Evolutionary conservation across 2,329 filamentous ascomycete species (phyloP).

Genomic region (Paecilomyces sp.): DNA sequence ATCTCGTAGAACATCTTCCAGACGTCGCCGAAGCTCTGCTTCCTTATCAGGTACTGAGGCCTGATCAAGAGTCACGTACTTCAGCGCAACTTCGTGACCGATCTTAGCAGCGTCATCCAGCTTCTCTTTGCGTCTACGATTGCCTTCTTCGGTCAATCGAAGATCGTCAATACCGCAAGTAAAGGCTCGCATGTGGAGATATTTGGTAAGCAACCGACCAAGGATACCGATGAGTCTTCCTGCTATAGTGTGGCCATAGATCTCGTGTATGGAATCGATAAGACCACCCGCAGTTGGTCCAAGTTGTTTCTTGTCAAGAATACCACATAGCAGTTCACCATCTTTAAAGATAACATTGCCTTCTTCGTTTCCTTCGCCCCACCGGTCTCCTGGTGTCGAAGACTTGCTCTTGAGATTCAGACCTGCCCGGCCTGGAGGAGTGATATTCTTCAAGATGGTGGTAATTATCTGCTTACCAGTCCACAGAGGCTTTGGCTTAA

Average conservation of each 20-base stretch:
- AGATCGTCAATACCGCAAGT: conserved; percentile 97
- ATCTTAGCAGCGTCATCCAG: conserved; percentile 60
- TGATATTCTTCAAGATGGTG: conserved; percentile 87
- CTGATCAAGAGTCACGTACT: conserved; percentile 78
- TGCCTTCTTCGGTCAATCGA: conserved; percentile 72
- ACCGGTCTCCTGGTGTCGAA: conserved; percentile 69
- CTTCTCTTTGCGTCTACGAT: conserved; percentile 61
- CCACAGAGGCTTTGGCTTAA: conserved; percentile 78
- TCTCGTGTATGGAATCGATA: conserved; percentile 86
- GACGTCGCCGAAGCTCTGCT: conserved; percentile 63
- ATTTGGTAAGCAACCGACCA: conserved; percentile 79
- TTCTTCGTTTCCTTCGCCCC: conserved; percentile 68
- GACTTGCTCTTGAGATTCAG: conserved; percentile 74
- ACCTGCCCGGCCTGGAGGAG: conserved; percentile 65
- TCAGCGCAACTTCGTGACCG: conserved; percentile 72
- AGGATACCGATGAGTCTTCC: conserved; percentile 84
- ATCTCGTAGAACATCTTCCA: conserved; percentile 86
- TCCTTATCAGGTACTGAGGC: conserved; percentile 56
- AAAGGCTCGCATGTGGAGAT: conserved; percentile 89
- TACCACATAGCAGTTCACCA: conserved; percentile 81
- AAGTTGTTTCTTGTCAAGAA: conserved; percentile 92
- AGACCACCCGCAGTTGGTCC: conserved; percentile 81
- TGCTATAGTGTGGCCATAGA: conserved; percentile 80
- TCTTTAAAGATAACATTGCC: conserved; percentile 73
- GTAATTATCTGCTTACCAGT: conserved; percentile 95